These are phyloP conservation scores for Lactarius hatsudake DNA, from an alignment of 768 basidiomycete species.

Conservation along the genomic window DNA sequence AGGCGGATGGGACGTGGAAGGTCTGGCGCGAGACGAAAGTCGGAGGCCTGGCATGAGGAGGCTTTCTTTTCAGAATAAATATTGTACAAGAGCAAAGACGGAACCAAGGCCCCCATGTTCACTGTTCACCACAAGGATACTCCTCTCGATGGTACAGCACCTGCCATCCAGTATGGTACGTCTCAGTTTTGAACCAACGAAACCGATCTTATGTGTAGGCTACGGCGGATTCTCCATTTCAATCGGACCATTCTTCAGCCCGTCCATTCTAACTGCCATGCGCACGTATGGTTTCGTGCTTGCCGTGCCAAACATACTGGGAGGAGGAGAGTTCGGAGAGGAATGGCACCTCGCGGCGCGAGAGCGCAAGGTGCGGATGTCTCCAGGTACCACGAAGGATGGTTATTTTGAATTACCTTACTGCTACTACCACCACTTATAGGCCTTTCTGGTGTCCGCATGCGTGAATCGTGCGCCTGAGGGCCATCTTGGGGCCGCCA, in stretches of 20 bases:
- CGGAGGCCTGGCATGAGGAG: constrained; percentile 51
- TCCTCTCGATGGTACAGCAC: constrained; percentile 67
- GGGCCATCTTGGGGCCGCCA: constrained; percentile 70
- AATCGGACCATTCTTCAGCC: constrained; percentile 69
- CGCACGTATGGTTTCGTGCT: constrained; percentile 66
- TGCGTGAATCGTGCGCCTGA: constrained; percentile 77
- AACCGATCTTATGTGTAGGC: constrained; percentile 38
- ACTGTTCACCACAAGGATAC: constrained; percentile 73
- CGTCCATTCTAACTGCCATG: constrained; percentile 68
- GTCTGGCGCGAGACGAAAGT: constrained; percentile 58
- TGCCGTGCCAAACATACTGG: constrained; percentile 50
- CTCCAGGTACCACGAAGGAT: not conserved
- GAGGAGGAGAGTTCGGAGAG: constrained; percentile 77
- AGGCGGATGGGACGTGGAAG: constrained; percentile 52
- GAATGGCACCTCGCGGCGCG: constrained; percentile 71
- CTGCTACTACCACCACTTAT: not conserved
- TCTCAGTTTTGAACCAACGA: not conserved
- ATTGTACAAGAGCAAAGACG: constrained; percentile 78
- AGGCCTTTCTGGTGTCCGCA: constrained; percentile 82
- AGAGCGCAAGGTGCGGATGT: constrained; percentile 59
- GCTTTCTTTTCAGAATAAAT: constrained; percentile 71
- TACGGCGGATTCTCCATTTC: constrained; percentile 79
- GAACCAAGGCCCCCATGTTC: constrained; percentile 82
- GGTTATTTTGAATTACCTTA: not conserved
- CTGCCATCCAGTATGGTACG: constrained; percentile 74